phyloP scores from a whole-genome alignment of 208 protist species.

The Crithidia mellificae region DNA sequence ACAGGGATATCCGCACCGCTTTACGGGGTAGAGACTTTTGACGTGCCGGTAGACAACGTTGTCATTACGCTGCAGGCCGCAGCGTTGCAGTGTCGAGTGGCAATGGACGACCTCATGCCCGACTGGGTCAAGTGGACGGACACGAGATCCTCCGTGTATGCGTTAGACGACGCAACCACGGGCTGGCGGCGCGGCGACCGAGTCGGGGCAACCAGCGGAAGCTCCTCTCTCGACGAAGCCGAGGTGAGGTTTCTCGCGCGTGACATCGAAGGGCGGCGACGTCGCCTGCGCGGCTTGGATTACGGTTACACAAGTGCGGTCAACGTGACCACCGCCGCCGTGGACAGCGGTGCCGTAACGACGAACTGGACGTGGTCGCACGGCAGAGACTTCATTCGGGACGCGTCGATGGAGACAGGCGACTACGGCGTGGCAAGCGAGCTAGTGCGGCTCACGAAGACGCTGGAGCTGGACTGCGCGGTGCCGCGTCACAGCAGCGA shows the following conservation, averaged over 20 bases:
- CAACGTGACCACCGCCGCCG: not conserved
- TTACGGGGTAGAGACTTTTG: no score
- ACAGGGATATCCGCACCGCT: no score
- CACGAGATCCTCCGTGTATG: not conserved
- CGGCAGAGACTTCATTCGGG: conserved; percentile 10
- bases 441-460: conserved; percentile 34
- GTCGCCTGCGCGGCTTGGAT: not conserved
- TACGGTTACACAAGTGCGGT: not conserved
- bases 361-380: conserved; percentile 8
- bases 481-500: conserved; percentile 6
- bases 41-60: not conserved
- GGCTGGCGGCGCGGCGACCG: conserved; percentile 25
- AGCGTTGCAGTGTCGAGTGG: not conserved
- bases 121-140: not conserved
- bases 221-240: conserved; percentile 16
- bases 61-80: not conserved
- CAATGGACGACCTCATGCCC: not conserved
- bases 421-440: conserved; percentile 25
- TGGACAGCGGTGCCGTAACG: not conserved
- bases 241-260: conserved; percentile 17
- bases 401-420: not conserved
- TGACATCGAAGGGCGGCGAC: not conserved
- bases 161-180: not conserved
- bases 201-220: conserved; percentile 24
- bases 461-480: conserved; percentile 42